Evolutionary conservation across 2,329 filamentous ascomycete genomes (phyloP), one percentile per base, ranked within the genome.

Genomic region (Aspergillus thermomutatus): DNA sequence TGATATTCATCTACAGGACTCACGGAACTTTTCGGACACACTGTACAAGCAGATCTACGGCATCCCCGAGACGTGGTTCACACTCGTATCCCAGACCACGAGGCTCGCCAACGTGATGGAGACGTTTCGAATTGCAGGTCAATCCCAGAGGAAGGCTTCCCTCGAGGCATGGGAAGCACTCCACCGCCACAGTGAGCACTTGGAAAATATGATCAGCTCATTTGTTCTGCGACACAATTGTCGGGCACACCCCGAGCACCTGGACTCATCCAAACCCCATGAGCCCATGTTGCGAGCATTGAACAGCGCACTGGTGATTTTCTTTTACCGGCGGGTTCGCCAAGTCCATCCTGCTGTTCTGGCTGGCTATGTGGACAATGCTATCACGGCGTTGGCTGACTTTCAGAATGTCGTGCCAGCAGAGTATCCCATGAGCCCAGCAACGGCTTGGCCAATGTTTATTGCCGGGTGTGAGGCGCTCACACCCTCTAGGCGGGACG

Each of bases 31-130:
- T 37, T 63, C 66, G 10, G 66, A 69, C 3, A 75, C 72, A 0
- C 67, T 77, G 26, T 77, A 75, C 57, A 69, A 69, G 45, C 67
- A 77, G 27, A 70, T 78, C 7, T 78, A 79, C 50, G 75, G 76
- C 2, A 73, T 79, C 11, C 69, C 75, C 0, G 76, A 79, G 50
- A 76, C 73, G 14, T 78, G 76, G 74, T 66, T 79, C 2, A 76
- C 73, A 34, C 66, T 78, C 3, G 66, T 79, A 14, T 79, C 77
- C 0, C 76, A 78, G 55, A 77, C 76, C 1, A 78, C 75, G 1
- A 66, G 76, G 27, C 63, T 79, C 11, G 76, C 76, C 14, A 78
- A 76, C 50, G 66, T 72, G 4, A 59, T 71, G 54, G 69, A 71
- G 34, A 66, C 59, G 23, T 63, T 71, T 26, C 58, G 59, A 7